Conservation (phyloP, 2,329 filamentous ascomycete species). For the Lanzia echinophila region DNA sequence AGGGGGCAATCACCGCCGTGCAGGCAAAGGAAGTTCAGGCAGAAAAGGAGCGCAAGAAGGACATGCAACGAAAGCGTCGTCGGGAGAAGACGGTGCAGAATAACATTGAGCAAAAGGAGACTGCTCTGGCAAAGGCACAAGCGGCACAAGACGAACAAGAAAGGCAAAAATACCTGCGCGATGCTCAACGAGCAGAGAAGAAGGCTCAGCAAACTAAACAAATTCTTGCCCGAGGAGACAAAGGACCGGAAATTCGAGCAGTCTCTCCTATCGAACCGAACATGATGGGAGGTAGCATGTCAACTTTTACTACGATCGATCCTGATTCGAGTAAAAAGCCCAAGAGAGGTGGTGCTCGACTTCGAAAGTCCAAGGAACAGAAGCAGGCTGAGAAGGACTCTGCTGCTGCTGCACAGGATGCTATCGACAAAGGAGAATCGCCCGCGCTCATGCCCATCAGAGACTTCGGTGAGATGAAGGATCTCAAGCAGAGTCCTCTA, state of each 20-base stretch:
- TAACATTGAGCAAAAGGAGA: conserved; percentile 83
- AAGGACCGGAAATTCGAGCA: conserved; percentile 61
- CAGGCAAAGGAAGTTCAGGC: conserved; percentile 84
- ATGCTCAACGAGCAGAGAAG: conserved; percentile 84
- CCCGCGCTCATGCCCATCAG: conserved; percentile 45
- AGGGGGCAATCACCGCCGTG: conserved; percentile 77
- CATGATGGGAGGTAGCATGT: conserved; percentile 77
- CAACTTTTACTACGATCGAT: conserved; percentile 62
- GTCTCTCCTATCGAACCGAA: conserved; percentile 69
- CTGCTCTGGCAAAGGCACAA: conserved; percentile 70
- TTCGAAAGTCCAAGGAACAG: conserved; percentile 86
- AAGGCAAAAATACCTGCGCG: conserved; percentile 70
- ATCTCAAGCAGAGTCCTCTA: conserved; percentile 41
- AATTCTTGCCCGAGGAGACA: conserved; percentile 80
- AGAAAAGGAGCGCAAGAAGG: conserved; percentile 98
- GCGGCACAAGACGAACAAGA: conserved; percentile 77
- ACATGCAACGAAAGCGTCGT: conserved; percentile 96
- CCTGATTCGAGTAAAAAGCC: conserved; percentile 45
- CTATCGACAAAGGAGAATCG: conserved; percentile 71
- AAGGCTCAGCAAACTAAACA: conserved; percentile 88
- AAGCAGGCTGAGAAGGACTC: conserved; percentile 76
- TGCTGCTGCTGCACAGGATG: conserved; percentile 82
- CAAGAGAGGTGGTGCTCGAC: conserved; percentile 50
- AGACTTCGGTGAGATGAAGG: conserved; percentile 10
- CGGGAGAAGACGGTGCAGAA: conserved; percentile 94